Conservation (phyloP, 768 basidiomycete species). For the Podaxis pistillaris region DNA sequence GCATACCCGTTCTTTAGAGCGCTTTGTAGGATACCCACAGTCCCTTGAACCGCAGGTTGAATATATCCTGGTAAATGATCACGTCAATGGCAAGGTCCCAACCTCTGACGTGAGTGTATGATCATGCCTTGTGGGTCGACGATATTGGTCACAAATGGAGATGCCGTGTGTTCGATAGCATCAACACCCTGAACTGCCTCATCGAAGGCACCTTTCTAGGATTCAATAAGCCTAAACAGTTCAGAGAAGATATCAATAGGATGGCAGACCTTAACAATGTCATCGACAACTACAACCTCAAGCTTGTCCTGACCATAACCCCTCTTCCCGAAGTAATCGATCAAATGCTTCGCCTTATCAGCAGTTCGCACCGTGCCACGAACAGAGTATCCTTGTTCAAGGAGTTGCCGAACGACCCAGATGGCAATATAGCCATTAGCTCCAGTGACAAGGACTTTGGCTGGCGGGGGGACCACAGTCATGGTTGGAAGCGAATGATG, state of each 20-base stretch:
- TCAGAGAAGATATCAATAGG: background rate
- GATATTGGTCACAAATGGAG: slow-evolving; percentile 51
- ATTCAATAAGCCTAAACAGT: background rate
- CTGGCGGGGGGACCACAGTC: slow-evolving; percentile 29
- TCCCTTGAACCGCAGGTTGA: slow-evolving; percentile 71
- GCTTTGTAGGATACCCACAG: slow-evolving; percentile 58
- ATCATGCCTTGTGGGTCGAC: slow-evolving; percentile 38
- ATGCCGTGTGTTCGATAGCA: slow-evolving; percentile 68
- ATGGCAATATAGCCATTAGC: slow-evolving; percentile 60
- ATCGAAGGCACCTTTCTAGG: slow-evolving; percentile 71
- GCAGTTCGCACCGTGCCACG: slow-evolving; percentile 65
- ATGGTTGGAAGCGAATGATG: slow-evolving; percentile 15
- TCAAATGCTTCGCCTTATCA: slow-evolving; percentile 58
- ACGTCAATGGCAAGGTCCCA: background rate
- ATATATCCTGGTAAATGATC: slow-evolving; percentile 49
- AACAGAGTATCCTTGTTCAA: slow-evolving; percentile 62
- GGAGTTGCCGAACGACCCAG: slow-evolving; percentile 54
- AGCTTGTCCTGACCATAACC: slow-evolving; percentile 57
- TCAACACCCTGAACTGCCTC: slow-evolving; percentile 76
- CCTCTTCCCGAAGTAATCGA: slow-evolving; percentile 48
- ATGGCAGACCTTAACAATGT: slow-evolving; percentile 45
- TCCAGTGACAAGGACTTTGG: slow-evolving; percentile 50
- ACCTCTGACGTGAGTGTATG: background rate
- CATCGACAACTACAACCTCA: slow-evolving; percentile 65
- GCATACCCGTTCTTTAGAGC: slow-evolving; percentile 52